Base-by-base conservation (phyloP, 2,329 filamentous ascomycete species). In the Fusarium annulatum region DNA sequence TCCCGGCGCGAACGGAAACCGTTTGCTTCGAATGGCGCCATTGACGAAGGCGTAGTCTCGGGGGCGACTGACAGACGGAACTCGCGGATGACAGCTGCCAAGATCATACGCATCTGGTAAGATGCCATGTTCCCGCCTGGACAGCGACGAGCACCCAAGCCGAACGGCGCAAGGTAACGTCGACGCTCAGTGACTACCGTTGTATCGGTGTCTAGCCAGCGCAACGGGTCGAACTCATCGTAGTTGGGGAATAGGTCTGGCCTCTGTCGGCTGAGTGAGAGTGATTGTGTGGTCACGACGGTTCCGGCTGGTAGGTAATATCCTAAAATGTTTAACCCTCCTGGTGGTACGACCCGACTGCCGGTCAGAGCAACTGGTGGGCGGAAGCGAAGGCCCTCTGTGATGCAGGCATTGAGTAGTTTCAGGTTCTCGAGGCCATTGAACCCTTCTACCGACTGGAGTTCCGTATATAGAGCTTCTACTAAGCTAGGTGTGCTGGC, bases 21-120 rank as follows among this genome's bases (percentile, higher is more conserved):
- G 30, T 51, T 51, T 15, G 48, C 48, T 36, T 51, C 48, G 8
- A 51, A 51, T 18, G 48, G 48, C 5, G 48, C n/a, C 48, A 51
- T 51, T 5, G 48, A 51, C 7, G 34, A 34, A 9, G 48, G 48
- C 10, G 48, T 51, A 5, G 48, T 51, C 48, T 51, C 48, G 7
- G 48, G 48, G 12, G 48, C 48, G 6, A 51, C 30, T 34, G 48
- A 19, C 8, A 51, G 28, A 34, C 30, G 48, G 30, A 51, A 51
- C 3, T 7, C 15, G 7, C 48, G 48, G 21, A 36, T 33, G 21
- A 51, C 33, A 33, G 60, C 42, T n/a, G 51, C 42, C 19, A 49
- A 21, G 36, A 63, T 57, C 58, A 61, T 43, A 18, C 58, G 58
- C 58, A 61, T 61, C 19, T 61, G 58, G 19, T 26, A 52, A 34